Conservation (phyloP, 2,329 filamentous ascomycete genomes). For the Colletotrichum theobromicola region DNA sequence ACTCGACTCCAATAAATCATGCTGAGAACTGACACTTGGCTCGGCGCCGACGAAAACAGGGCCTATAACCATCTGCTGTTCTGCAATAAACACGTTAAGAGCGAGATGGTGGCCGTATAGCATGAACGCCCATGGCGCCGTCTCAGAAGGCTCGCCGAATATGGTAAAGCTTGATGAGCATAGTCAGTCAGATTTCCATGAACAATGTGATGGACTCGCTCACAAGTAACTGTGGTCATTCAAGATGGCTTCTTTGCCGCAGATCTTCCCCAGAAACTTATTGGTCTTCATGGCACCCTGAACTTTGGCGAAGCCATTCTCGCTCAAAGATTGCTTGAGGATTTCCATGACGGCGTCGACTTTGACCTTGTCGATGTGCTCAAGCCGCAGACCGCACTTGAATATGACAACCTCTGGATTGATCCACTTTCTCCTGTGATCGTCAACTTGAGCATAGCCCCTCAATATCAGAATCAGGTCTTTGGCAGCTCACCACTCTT, state of each 20-base stretch:
- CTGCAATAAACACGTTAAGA: not conserved
- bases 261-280: not conserved
- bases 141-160: not conserved
- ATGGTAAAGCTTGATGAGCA: not conserved
- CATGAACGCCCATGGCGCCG: not conserved
- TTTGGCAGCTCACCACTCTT: not conserved
- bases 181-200: not conserved
- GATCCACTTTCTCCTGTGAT: not conserved
- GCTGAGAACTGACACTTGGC: not conserved
- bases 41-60: not conserved
- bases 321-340: not conserved
- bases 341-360: not conserved
- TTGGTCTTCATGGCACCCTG: not conserved
- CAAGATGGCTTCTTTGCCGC: not conserved
- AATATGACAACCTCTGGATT: not conserved
- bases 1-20: not conserved
- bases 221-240: not conserved
- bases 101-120: not conserved
- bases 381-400: not conserved
- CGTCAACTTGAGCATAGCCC: not conserved
- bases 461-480: rapidly evolving
- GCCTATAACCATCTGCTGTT: not conserved
- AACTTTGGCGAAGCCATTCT: not conserved
- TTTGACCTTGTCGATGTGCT: not conserved
- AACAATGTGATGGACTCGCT: not conserved